Conservation (phyloP, 179 eudicot genomes). For the Carnegiea gigantea region DNA sequence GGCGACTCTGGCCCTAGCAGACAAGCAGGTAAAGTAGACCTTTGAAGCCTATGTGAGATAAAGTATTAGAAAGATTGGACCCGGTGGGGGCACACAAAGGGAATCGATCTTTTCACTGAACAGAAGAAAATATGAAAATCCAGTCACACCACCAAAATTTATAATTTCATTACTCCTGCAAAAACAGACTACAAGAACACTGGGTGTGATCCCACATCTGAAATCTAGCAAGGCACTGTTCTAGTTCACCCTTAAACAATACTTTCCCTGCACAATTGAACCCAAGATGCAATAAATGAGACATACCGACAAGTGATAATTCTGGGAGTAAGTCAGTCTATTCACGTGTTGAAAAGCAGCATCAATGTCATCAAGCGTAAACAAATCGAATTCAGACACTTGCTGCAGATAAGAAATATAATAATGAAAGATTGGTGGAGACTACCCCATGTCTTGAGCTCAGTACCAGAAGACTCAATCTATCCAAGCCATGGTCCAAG, state of each 20-base stretch:
- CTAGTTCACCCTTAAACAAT: neutral
- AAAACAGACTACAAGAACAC: neutral
- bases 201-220: neutral
- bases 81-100: neutral
- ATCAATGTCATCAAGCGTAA: slow-evolving; percentile 95
- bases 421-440: slow-evolving; percentile 31
- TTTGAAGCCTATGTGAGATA: neutral
- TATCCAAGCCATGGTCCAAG: too few relatives aligned
- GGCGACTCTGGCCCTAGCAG: neutral
- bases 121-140: neutral
- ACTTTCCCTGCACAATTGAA: neutral
- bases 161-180: slow-evolving; percentile 1
- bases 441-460: too few relatives aligned
- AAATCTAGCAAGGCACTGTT: neutral
- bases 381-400: slow-evolving; percentile 95
- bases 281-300: slow-evolving; percentile 14
- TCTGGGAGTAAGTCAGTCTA: slow-evolving; percentile 90
- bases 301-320: slow-evolving; percentile 78
- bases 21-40: slow-evolving; percentile 1
- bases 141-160: slow-evolving; percentile 5
- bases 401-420: slow-evolving; percentile 63
- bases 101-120: neutral
- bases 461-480: too few relatives aligned
- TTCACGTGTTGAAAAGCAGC: slow-evolving; percentile 81
- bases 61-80: neutral